phyloP scores from a whole-genome alignment of 2,329 filamentous ascomycete species.

The Epicoccum nigrum region DNA sequence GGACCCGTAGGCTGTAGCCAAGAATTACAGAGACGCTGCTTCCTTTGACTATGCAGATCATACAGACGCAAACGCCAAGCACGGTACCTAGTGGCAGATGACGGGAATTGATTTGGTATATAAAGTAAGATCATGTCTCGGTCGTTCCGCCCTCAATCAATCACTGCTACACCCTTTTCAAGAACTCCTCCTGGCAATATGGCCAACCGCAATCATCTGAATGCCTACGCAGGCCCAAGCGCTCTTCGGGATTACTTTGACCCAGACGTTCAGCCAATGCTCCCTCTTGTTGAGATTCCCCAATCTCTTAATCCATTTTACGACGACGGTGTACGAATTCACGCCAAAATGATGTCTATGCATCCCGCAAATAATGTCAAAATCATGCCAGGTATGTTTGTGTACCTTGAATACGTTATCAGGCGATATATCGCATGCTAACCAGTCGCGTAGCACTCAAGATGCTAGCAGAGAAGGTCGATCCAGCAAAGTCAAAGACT shows the following conservation, averaged over 20 bases:
- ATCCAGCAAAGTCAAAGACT: slow-evolving; percentile 22
- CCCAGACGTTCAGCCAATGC: slow-evolving; percentile 62
- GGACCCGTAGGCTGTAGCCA: too few relatives aligned
- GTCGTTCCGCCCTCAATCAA: too few relatives aligned
- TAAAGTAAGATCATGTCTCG: too few relatives aligned
- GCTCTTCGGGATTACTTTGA: slow-evolving; percentile 65
- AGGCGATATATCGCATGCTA: neutral
- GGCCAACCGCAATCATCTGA: slow-evolving; percentile 37
- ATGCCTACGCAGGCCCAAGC: slow-evolving; percentile 64
- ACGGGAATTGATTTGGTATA: too few relatives aligned
- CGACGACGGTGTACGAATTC: slow-evolving; percentile 65
- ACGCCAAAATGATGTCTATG: slow-evolving; percentile 70
- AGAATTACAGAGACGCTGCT: too few relatives aligned
- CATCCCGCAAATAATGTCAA: slow-evolving; percentile 71
- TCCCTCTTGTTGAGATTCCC: slow-evolving; percentile 68
- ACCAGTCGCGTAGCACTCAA: slow-evolving; percentile 20
- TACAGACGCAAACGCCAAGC: too few relatives aligned
- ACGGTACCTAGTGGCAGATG: too few relatives aligned
- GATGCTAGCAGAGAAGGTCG: slow-evolving; percentile 24
- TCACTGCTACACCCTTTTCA: too few relatives aligned
- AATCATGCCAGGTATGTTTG: slow-evolving; percentile 59
- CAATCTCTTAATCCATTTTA: slow-evolving; percentile 63
- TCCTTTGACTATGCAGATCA: too few relatives aligned
- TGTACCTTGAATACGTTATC: neutral
- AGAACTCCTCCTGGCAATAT: slow-evolving; percentile 1